phyloP scores from a whole-genome alignment of 108 stramenopile genomes.

The Nitzschia sp. region DNA sequence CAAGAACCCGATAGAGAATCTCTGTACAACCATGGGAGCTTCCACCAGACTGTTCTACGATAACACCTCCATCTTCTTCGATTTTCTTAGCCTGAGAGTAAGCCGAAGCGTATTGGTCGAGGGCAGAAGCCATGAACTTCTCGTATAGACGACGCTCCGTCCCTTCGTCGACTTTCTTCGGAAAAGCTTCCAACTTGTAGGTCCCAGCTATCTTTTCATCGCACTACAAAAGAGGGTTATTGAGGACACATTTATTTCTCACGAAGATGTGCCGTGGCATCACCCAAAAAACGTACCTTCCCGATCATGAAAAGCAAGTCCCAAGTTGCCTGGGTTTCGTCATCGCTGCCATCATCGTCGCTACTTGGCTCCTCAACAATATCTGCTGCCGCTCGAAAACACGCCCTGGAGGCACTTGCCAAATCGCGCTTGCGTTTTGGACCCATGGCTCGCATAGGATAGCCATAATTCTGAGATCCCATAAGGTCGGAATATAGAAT shows the following conservation, averaged over 20 bases:
- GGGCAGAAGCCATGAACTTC: constrained; percentile 46
- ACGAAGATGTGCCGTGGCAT: neutral
- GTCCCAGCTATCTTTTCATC: constrained; percentile 81
- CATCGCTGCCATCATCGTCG: constrained; percentile 25
- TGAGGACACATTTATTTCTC: neutral
- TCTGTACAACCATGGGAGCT: constrained; percentile 81
- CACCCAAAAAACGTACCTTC: constrained; percentile 45
- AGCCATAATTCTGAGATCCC: constrained; percentile 78
- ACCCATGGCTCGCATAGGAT: constrained; percentile 63
- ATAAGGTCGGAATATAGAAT: constrained; percentile 63
- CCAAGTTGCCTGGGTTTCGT: constrained; percentile 51
- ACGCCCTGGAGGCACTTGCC: constrained; percentile 52
- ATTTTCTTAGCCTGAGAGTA: constrained; percentile 45
- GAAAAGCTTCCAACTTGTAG: constrained; percentile 47
- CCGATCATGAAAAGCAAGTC: constrained; percentile 82
- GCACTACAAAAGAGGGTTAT: constrained; percentile 31
- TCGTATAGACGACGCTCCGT: constrained; percentile 57
- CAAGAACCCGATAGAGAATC: constrained; percentile 79
- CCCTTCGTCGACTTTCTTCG: neutral
- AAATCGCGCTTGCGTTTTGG: constrained; percentile 53
- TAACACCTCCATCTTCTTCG: constrained; percentile 48
- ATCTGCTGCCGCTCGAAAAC: constrained; percentile 52
- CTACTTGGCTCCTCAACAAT: constrained; percentile 31
- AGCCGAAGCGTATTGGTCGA: constrained; percentile 58
- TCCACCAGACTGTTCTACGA: constrained; percentile 61